Conservation (phyloP, 2,329 filamentous ascomycete genomes). For the Tolypocladium guangdongense region DNA sequence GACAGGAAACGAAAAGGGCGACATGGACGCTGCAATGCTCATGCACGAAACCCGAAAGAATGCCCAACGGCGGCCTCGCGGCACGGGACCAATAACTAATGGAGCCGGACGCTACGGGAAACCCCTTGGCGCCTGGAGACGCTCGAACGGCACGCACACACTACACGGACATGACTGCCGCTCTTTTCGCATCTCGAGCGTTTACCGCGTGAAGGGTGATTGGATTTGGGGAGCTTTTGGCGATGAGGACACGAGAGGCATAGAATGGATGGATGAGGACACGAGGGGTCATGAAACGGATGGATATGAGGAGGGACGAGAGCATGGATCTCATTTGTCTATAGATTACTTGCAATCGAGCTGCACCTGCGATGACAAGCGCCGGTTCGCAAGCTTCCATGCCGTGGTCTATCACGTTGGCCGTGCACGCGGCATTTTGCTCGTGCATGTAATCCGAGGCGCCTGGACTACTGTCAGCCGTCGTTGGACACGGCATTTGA, state of each 20-base stretch:
- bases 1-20: neutral
- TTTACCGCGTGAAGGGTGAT: no score
- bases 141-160: neutral
- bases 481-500: neutral
- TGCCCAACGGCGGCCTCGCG: conserved; percentile 1
- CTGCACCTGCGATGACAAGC: neutral
- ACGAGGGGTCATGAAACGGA: neutral
- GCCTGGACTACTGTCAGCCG: neutral
- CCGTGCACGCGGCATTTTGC: neutral
- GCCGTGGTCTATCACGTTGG: neutral
- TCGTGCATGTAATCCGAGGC: neutral
- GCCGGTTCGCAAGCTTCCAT: neutral
- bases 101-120: neutral
- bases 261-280: neutral
- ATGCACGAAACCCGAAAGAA: neutral
- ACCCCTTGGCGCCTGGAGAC: neutral
- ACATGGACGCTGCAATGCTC: neutral
- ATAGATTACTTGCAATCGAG: neutral
- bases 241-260: neutral
- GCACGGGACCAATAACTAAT: neutral
- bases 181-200: neutral
- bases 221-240: neutral
- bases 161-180: neutral
- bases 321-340: neutral
- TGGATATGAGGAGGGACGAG: neutral